These are phyloP conservation scores for Cordia subcordata DNA, from an alignment of 257 asterid species.

Conservation along the genomic window DNA sequence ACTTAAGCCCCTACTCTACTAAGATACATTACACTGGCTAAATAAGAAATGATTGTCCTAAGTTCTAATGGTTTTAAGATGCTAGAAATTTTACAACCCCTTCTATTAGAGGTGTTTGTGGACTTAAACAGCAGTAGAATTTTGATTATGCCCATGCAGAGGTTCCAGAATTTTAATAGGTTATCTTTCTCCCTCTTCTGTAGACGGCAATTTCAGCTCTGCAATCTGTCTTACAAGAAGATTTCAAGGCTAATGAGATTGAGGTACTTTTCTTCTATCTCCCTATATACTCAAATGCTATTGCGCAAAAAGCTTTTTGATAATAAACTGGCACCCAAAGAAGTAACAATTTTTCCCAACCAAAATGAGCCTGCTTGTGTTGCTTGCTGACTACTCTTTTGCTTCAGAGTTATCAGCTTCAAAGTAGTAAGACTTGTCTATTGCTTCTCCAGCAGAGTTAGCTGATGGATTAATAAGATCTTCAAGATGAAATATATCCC, in stretches of 20 bases:
- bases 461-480: no score
- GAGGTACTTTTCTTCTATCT: slow-evolving; percentile 50
- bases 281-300: not conserved
- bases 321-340: not conserved
- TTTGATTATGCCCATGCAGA: not conserved
- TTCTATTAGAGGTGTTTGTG: not conserved
- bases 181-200: slow-evolving; percentile 14
- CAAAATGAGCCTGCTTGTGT: not conserved
- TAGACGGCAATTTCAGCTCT: slow-evolving; percentile 93
- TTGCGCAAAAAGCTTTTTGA: not conserved
- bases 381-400: not conserved
- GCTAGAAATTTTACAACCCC: no score
- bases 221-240: slow-evolving; percentile 98
- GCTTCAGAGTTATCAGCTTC: not conserved
- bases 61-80: not conserved
- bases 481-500: no score
- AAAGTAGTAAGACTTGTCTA: not conserved
- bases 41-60: no score
- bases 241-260: slow-evolving; percentile 95
- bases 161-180: slow-evolving; percentile 2
- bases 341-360: not conserved
- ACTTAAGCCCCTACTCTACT: no score
- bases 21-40: no score
- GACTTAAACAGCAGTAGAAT: not conserved
- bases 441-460: no score